Evolutionary conservation across 2,329 filamentous ascomycete species (phyloP).

Genomic region (Elsinoe batatas): DNA sequence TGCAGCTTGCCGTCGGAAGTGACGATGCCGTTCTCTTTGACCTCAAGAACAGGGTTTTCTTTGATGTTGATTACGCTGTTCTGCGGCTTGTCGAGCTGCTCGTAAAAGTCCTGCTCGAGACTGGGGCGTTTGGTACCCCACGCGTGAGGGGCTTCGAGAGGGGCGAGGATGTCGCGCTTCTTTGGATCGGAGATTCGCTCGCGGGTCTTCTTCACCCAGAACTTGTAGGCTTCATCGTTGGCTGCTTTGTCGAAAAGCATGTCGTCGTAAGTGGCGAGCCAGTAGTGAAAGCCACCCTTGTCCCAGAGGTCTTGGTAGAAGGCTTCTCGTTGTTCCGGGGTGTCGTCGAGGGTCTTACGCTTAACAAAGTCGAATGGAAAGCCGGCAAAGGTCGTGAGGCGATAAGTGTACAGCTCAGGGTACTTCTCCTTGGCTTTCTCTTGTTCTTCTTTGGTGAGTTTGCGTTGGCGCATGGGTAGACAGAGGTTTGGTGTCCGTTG

Average conservation of each 20-base stretch:
- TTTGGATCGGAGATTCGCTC: conserved; percentile 33
- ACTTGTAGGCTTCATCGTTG: conserved; percentile 37
- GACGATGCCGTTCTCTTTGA: conserved; percentile 36
- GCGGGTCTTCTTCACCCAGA: conserved; percentile 37
- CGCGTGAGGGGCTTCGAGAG: conserved; percentile 34
- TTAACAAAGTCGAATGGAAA: conserved; percentile 49
- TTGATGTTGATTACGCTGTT: conserved; percentile 36
- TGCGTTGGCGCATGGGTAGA: conserved; percentile 48
- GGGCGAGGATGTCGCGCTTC: conserved; percentile 39
- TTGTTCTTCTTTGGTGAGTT: conserved; percentile 44
- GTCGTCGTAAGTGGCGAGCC: conserved; percentile 35
- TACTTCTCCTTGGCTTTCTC: conserved; percentile 34
- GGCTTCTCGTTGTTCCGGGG: conserved; percentile 33
- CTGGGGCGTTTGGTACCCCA: conserved; percentile 40
- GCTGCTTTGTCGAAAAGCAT: conserved; percentile 32
- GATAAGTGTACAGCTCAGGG: conserved; percentile 41
- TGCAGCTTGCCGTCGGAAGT: conserved; percentile 32
- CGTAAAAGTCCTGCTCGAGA: conserved; percentile 40
- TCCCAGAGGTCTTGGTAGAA: conserved; percentile 35
- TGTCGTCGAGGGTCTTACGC: conserved; percentile 43
- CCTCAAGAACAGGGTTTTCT: conserved; percentile 32
- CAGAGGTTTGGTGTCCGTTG: conserved; percentile 58
- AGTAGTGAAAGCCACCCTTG: conserved; percentile 32
- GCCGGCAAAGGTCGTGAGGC: conserved; percentile 47
- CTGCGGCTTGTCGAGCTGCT: conserved; percentile 34